Base-by-base conservation (phyloP, 345 rosid genomes). In the Ailanthus altissimus region DNA sequence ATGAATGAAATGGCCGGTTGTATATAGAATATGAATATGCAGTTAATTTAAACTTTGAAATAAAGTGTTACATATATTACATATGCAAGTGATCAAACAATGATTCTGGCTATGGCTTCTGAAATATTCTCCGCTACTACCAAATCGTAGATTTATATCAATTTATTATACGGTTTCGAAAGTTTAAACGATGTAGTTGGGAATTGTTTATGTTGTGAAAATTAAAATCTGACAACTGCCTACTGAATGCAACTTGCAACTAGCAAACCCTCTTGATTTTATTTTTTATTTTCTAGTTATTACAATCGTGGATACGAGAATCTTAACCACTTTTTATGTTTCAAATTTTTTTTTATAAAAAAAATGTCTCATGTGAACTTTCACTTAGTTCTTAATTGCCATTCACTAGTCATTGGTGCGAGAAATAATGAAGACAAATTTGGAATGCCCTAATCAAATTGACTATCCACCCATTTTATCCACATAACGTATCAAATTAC, bases 161-260 rank as follows among this genome's bases (percentile, higher is more conserved):
- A 10, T 59, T 50, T 11, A 21, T 7, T 32, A n/a, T 32, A 26
- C 57, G 43, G 23, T 59, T 45, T 45, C 54, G 38, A 45, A 45
- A 26, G 67, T 26, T 16, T 58, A 43, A 58, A 60, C 18, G 7
- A 73, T 57, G 76, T 57, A 46, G 56, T 73, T 73, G 67, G 67
- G 62, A 36, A 11, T 73, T 7, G 6, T 58, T 57, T 45, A 59
- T 60, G 18, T 28, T 73, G 15, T 73, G 67, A 32, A 32, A 32
- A 32, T 32, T 32, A 59, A 56, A 20, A 56, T 25, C 26, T 56
- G 59, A 8, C 25, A 28, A 26, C 42, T 15, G 20, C 66, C 21
- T 11, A 61, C n/a, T 23, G 8, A 23, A 20, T 18, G 3, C 6
- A 54, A 54, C n/a, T 54, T n/a, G 25, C 20, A 8, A 28, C 74